A percentile compares a stretch with the other conserved stretches of the same genome.
These are phyloP conservation scores for Daldinia bambusicola DNA, from an alignment of 495 filamentous ascomycete genomes.

Conservation along the genomic window DNA sequence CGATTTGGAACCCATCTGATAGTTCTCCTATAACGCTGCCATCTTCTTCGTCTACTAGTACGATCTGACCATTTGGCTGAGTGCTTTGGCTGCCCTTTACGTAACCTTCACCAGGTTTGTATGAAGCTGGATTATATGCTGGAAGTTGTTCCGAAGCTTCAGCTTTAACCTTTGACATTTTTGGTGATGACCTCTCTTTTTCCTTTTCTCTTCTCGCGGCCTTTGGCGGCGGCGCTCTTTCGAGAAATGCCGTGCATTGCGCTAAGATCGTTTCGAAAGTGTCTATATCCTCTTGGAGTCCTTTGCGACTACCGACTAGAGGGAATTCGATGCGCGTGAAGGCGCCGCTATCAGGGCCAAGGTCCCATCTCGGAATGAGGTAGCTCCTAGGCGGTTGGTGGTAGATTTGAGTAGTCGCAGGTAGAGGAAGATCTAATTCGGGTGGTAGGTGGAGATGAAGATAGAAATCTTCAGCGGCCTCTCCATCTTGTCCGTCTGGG, in stretches of 20 bases:
- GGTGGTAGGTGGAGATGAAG: slow-evolving; percentile 91
- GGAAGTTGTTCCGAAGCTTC: slow-evolving; percentile 58
- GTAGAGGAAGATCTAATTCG: slow-evolving; percentile 90
- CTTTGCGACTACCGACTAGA: slow-evolving; percentile 69
- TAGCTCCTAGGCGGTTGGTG: slow-evolving; percentile 90
- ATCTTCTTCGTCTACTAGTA: slow-evolving; percentile 95
- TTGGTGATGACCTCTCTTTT: slow-evolving; percentile 60
- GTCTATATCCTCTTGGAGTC: slow-evolving; percentile 90
- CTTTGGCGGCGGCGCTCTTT: slow-evolving; percentile 73
- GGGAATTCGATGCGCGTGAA: slow-evolving; percentile 94
- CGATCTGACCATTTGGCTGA: slow-evolving; percentile 74
- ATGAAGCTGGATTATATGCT: slow-evolving; percentile 83
- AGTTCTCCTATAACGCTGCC: slow-evolving; percentile 94
- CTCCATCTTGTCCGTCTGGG: slow-evolving; percentile 64
- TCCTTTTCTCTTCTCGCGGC: slow-evolving; percentile 57
- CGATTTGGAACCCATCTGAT: slow-evolving; percentile 79
- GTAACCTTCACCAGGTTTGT: slow-evolving; percentile 82
- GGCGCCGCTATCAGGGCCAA: slow-evolving; percentile 84
- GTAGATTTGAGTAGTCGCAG: slow-evolving; percentile 94
- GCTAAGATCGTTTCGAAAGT: slow-evolving; percentile 97
- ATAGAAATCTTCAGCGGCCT: slow-evolving; percentile 91
- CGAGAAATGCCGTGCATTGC: slow-evolving; percentile 93
- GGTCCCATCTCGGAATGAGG: slow-evolving; percentile 91
- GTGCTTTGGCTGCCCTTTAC: slow-evolving; percentile 62
- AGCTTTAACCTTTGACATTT: slow-evolving; percentile 50